Percentiles rank a stretch among this genome's conserved stretches.
Evolutionary conservation across 106 monocot genomes (phyloP).

Genomic region (Dendrobium huoshanense): DNA sequence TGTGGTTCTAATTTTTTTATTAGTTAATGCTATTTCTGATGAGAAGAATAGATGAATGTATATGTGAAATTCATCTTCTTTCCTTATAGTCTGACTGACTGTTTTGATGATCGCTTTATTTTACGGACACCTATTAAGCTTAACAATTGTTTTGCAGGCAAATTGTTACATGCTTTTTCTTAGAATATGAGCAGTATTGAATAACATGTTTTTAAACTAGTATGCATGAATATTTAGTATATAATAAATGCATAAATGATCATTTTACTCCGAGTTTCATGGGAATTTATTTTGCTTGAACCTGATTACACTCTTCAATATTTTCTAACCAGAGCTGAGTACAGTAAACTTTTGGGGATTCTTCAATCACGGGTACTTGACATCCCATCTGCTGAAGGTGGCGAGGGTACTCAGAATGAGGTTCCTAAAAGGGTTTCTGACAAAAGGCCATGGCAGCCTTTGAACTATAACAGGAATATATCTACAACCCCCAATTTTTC

Average conservation of each 20-base stretch:
- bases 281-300: neutral
- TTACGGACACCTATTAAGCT: neutral
- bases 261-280: neutral
- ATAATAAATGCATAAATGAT: neutral
- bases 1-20: neutral
- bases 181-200: neutral
- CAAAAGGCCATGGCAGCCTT: slow-evolving; percentile 15
- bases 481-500: slow-evolving; percentile 24
- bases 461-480: slow-evolving; percentile 9
- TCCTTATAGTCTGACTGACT: neutral
- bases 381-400: slow-evolving; percentile 16
- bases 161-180: neutral
- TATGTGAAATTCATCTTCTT: neutral
- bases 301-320: neutral
- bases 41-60: neutral
- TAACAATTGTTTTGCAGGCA: neutral
- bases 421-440: slow-evolving; percentile 10
- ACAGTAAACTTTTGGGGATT: slow-evolving; percentile 48
- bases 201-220: neutral
- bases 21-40: neutral
- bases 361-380: slow-evolving; percentile 63
- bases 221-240: neutral
- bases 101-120: neutral
- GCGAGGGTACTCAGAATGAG: slow-evolving; percentile 10
- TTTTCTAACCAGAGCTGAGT: slow-evolving; percentile 56